Evolutionary conservation across 2,329 filamentous ascomycete genomes (phyloP).

Genomic region (Exophiala aquamarina): DNA sequence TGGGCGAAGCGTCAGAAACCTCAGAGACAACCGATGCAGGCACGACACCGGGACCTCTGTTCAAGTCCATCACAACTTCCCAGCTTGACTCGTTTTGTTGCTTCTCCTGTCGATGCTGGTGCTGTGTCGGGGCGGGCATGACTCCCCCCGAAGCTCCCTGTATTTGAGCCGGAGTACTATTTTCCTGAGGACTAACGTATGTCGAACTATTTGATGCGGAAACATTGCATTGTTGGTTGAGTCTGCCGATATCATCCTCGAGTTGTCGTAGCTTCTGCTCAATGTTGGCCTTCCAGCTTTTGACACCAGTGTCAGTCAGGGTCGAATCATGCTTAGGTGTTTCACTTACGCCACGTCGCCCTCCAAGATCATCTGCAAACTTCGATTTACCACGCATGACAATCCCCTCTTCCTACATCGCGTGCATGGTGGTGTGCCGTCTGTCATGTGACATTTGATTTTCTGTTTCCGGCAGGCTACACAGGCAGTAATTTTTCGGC

Average conservation of each 20-base stretch:
- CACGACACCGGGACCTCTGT: conserved; percentile 42
- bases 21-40: conserved; percentile 55
- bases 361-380: conserved; percentile 45
- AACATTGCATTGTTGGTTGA: conserved; percentile 15
- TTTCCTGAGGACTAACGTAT: too few relatives aligned
- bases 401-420: conserved; percentile 50
- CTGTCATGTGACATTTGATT: conserved; percentile 54
- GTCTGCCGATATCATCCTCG: conserved; percentile 34
- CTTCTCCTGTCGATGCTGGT: too few relatives aligned
- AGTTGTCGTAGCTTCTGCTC: conserved; percentile 38
- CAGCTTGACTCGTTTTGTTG: conserved; percentile 32
- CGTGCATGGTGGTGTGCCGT: conserved; percentile 48
- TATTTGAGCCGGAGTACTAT: too few relatives aligned
- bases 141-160: too few relatives aligned
- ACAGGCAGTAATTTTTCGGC: conserved; percentile 33
- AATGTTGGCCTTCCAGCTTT: conserved; percentile 42
- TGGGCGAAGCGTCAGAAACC: conserved; percentile 44
- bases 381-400: conserved; percentile 53
- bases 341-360: conserved; percentile 17
- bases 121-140: not conserved
- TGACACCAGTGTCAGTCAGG: conserved; percentile 4
- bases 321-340: not conserved
- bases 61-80: conserved; percentile 40
- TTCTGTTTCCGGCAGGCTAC: conserved; percentile 42
- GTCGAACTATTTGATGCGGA: too few relatives aligned